Percentiles rank a stretch among this genome's conserved stretches.
Conservation (phyloP, 2,329 filamentous ascomycete species). For the Mycosphaerella sp. region DNA sequence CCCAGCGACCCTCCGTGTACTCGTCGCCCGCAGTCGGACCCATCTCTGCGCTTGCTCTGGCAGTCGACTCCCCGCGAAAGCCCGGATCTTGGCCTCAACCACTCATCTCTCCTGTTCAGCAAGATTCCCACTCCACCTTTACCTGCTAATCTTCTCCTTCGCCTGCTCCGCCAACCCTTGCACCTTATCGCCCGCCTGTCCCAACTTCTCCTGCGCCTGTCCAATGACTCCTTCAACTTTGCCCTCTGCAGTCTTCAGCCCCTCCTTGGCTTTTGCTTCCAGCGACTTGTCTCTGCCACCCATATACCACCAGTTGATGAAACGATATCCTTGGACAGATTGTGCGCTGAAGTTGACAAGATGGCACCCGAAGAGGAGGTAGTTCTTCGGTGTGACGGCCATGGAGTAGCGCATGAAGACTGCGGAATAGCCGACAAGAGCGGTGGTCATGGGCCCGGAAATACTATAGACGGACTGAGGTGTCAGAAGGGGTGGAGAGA, state of each 20-base stretch:
- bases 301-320: constrained; percentile 54
- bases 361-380: constrained; percentile 63
- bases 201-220: constrained; percentile 29
- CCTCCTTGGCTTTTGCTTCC: constrained; percentile 37
- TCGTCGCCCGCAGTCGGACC: not conserved
- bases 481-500: not conserved
- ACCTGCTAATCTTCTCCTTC: constrained; percentile 6
- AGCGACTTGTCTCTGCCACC: constrained; percentile 41
- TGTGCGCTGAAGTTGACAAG: constrained; percentile 59
- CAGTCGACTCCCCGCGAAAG: too few species aligned
- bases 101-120: not conserved
- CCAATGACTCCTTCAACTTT: constrained; percentile 22
- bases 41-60: not conserved
- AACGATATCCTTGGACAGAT: constrained; percentile 56
- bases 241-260: constrained; percentile 24
- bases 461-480: constrained; percentile 42
- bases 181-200: constrained; percentile 28
- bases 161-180: constrained; percentile 22
- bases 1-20: not conserved
- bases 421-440: constrained; percentile 55
- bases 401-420: constrained; percentile 64
- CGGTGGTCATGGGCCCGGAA: constrained; percentile 58
- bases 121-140: not conserved
- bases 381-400: constrained; percentile 58
- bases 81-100: not conserved